Conservation (phyloP, 2,329 filamentous ascomycete genomes). For the Colletotrichum sublineola region DNA sequence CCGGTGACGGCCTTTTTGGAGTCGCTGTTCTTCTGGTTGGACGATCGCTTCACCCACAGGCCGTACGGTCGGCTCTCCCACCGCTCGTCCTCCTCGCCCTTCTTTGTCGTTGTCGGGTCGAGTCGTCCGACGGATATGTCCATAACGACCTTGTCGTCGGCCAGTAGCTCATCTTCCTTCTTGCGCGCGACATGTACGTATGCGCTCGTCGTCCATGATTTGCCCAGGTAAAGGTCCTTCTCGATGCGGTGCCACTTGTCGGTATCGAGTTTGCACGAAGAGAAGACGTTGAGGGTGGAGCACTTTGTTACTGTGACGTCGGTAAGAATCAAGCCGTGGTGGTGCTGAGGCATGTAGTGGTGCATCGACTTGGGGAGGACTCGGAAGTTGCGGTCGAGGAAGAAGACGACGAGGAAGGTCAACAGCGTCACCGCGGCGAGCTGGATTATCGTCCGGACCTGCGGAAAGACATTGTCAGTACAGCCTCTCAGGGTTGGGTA, state of each 20-base stretch:
- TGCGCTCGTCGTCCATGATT: constrained; percentile 79
- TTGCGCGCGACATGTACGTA: constrained; percentile 88
- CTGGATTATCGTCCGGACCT: constrained; percentile 81
- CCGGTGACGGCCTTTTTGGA: constrained; percentile 81
- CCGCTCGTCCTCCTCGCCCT: constrained; percentile 67
- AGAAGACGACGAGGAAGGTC: constrained; percentile 78
- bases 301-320: constrained; percentile 86
- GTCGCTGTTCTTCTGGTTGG: constrained; percentile 80
- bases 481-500: not conserved
- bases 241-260: constrained; percentile 84
- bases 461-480: not conserved
- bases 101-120: constrained; percentile 72
- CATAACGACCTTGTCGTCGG: constrained; percentile 82
- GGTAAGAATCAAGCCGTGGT: constrained; percentile 86
- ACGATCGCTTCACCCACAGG: constrained; percentile 84
- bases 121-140: constrained; percentile 82
- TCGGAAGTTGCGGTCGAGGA: constrained; percentile 90
- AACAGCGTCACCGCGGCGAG: constrained; percentile 75
- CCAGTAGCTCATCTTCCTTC: constrained; percentile 83
- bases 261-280: constrained; percentile 80
- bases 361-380: constrained; percentile 89
- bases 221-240: constrained; percentile 83
- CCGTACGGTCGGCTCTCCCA: constrained; percentile 86
- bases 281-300: constrained; percentile 79
- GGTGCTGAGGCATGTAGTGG: constrained; percentile 87